Evolutionary conservation across 78 protist genomes (phyloP).

Genomic region (Tieghemostelium lacteum): DNA sequence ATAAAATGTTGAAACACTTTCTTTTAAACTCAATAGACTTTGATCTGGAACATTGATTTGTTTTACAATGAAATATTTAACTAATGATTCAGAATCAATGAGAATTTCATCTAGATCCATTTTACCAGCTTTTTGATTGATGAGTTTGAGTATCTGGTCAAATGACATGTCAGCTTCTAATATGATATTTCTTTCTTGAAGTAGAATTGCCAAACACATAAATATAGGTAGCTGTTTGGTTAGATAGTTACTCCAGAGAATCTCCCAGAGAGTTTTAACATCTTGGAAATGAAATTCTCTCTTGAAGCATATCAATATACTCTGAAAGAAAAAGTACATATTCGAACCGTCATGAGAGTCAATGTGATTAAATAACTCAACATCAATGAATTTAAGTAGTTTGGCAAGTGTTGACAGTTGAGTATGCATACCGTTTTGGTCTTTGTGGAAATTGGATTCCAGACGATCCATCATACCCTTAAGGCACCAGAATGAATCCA

Average conservation of each 20-base stretch:
- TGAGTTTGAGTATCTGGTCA: conserved; percentile 46
- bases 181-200: conserved; percentile 47
- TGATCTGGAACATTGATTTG: conserved; percentile 1
- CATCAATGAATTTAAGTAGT: conserved; percentile 63
- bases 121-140: conserved; percentile 42
- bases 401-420: conserved; percentile 71
- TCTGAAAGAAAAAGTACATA: conserved; percentile 84
- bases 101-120: conserved; percentile 72
- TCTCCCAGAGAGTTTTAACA: conserved; percentile 76
- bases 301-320: conserved; percentile 73
- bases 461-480: conserved; percentile 73
- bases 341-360: conserved; percentile 57
- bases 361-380: conserved; percentile 52
- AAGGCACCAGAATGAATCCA: conserved; percentile 84
- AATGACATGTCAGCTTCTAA: conserved; percentile 39
- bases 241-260: conserved; percentile 60
- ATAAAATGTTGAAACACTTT: conserved; percentile 26
- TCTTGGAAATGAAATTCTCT: conserved; percentile 74
- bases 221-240: conserved; percentile 59
- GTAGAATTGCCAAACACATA: conserved; percentile 49
- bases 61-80: conserved; percentile 53
- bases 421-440: conserved; percentile 82
- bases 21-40: conserved; percentile 3
- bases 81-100: conserved; percentile 29
- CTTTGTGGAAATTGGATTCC: conserved; percentile 74